These are phyloP conservation scores for Ramularia collo-cygni DNA, from an alignment of 2,329 filamentous ascomycete species.

Conservation along the genomic window DNA sequence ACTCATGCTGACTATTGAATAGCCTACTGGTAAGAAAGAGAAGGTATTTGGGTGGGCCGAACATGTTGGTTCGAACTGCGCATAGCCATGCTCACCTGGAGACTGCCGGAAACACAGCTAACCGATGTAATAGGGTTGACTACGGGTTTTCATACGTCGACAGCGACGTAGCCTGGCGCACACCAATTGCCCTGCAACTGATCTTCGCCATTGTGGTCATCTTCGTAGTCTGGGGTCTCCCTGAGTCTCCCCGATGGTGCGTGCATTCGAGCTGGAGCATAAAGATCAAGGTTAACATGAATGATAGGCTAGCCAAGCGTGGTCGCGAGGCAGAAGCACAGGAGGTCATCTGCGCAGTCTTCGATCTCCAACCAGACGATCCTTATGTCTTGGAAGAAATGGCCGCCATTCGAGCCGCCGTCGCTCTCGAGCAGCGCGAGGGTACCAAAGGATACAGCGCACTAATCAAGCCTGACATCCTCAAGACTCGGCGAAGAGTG, in stretches of 20 bases:
- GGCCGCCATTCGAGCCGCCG: constrained; percentile 26
- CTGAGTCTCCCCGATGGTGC: constrained; percentile 16
- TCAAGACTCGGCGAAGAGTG: constrained; percentile 32
- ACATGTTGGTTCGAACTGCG: too few species aligned
- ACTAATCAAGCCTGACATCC: constrained; percentile 29
- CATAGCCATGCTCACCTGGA: too few species aligned
- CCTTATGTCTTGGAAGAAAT: constrained; percentile 21
- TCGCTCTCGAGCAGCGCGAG: constrained; percentile 30
- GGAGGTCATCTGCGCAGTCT: constrained; percentile 23
- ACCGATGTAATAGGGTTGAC: constrained; percentile 19
- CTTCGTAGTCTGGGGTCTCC: constrained; percentile 18
- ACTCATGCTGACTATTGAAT: too few species aligned
- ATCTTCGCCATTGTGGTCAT: constrained; percentile 34
- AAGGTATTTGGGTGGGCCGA: too few species aligned
- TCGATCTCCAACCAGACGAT: constrained; percentile 19
- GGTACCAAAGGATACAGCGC: constrained; percentile 27
- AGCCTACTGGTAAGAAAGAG: too few species aligned
- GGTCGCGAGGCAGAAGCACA: constrained; percentile 21
- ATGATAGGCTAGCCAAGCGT: constrained; percentile 25
- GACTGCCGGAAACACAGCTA: too few species aligned
- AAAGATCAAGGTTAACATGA: constrained; percentile 33
- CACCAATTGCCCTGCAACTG: constrained; percentile 14
- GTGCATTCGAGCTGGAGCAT: constrained; percentile 23
- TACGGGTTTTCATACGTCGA: constrained; percentile 15
- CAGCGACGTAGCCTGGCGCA: constrained; percentile 11